Evolutionary conservation across 331 rosid species (phyloP).

Genomic region (Rhamnella rubrinervis): DNA sequence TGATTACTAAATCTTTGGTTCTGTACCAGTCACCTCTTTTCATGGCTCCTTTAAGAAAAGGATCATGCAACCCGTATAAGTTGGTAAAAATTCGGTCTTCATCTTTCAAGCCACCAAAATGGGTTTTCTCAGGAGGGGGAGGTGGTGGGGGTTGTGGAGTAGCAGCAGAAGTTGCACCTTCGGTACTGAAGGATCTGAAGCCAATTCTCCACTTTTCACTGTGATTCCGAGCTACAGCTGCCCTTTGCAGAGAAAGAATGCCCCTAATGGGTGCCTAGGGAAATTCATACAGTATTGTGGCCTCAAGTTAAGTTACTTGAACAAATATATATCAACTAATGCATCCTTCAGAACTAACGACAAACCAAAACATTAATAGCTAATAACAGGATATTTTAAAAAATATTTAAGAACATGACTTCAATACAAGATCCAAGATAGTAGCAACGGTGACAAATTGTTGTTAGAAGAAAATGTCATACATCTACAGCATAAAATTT

Average conservation of each 20-base stretch:
- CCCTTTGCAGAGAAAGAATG: constrained; percentile 56
- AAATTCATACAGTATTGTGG: constrained; percentile 12
- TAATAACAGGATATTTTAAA: not conserved
- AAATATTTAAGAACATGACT: not conserved
- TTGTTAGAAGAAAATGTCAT: not conserved
- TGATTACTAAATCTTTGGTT: constrained; percentile 86
- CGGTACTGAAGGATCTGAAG: constrained; percentile 72
- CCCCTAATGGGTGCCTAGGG: constrained; percentile 73
- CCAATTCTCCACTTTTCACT: constrained; percentile 50
- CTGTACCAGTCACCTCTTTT: constrained; percentile 94
- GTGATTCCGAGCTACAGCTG: constrained; percentile 43
- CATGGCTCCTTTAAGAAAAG: constrained; percentile 97
- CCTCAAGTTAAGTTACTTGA: not conserved
- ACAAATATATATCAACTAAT: not conserved
- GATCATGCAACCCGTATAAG: constrained; percentile 88
- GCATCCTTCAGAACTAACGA: not conserved
- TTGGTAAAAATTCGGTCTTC: constrained; percentile 98
- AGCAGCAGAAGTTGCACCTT: constrained; percentile 54
- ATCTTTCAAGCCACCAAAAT: constrained; percentile 94
- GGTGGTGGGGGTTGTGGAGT: constrained; percentile 91
- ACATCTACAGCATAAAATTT: not conserved
- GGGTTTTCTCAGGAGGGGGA: constrained; percentile 92
- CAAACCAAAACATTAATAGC: too few species aligned
- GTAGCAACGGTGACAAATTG: not conserved
- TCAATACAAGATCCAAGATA: not conserved